Base-by-base conservation (phyloP, 768 basidiomycete genomes). In the Trametes meyenii region DNA sequence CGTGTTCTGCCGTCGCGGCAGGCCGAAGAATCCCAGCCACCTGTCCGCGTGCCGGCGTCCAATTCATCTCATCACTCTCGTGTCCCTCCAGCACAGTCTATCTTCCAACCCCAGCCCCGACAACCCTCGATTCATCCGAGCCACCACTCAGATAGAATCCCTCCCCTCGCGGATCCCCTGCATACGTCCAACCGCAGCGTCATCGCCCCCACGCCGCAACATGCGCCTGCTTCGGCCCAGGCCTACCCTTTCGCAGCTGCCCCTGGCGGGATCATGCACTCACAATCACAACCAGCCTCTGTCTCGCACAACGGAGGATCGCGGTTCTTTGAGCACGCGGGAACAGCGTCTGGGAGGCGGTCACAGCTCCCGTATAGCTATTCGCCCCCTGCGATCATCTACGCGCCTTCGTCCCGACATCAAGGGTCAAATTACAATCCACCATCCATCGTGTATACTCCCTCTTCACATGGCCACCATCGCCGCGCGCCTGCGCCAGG, bases 371-470 rank as follows among this genome's bases (percentile, higher is more conserved):
- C 64, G 58, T 72, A 64, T 58, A 63, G 70, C 19, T 81, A 78
- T 57, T 75, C 80, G 29, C 80, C 81, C 2, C 83, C 85, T 29
- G 81, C 84, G 60, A 86, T 87, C 63, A 78, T 85, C 56, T 87
- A 87, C 70, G 85, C 86, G 19, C 82, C 86, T 0, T 71, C 70
- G 45, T 68, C 67, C 53, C 78, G 79, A 55, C 79, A 79, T 65
- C 74, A 77, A 26, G 75, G 70, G 55, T 76, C 83, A 54, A 79
- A 81, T 65, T 88, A 88, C 64, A 75, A 83, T 8, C 86, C 87
- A 17, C 86, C 86, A 14, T 77, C 81, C 0, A 82, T 87, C 59
- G 82, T 82, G 12, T 81, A 85, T 62, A 80, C 86, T 48, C 62
- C 70, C 24, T 66, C 70, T 4, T 66, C 69, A n/a, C 69, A 66